Conservation (phyloP, 495 filamentous ascomycete genomes). For the Lepraria neglecta region DNA sequence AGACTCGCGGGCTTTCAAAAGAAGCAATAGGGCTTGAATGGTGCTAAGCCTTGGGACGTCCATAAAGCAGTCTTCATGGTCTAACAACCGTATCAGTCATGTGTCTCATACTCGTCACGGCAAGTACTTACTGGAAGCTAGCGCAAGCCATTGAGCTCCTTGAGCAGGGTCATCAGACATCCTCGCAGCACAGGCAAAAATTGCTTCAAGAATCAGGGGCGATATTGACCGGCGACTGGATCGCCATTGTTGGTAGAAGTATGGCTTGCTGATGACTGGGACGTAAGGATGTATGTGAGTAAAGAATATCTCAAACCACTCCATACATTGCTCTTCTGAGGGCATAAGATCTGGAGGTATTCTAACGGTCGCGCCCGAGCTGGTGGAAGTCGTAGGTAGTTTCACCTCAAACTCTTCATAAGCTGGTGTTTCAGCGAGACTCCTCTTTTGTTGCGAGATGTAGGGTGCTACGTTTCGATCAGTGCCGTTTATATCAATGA, state of each 20-base stretch:
- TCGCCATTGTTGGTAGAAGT: conserved; percentile 90
- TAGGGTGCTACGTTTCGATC: conserved; percentile 63
- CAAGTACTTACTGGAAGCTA: conserved; percentile 70
- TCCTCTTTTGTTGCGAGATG: conserved; percentile 68
- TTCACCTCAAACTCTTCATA: conserved; percentile 69
- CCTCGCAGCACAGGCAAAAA: conserved; percentile 88
- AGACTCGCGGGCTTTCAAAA: conserved; percentile 87
- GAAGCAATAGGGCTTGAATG: conserved; percentile 80
- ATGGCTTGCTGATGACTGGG: conserved; percentile 79
- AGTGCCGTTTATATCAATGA: conserved; percentile 22
- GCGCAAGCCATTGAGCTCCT: conserved; percentile 88
- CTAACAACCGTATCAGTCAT: conserved; percentile 40
- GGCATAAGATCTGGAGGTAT: conserved; percentile 96
- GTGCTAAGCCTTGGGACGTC: conserved; percentile 91
- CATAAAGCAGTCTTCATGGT: conserved; percentile 92
- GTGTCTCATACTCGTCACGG: background rate
- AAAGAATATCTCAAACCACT: conserved; percentile 93
- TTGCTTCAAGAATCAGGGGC: conserved; percentile 82
- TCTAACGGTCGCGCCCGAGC: conserved; percentile 67
- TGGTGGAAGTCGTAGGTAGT: conserved; percentile 59
- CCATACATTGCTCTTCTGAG: conserved; percentile 69
- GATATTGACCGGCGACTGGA: conserved; percentile 80
- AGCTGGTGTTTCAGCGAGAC: conserved; percentile 60
- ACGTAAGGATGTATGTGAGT: conserved; percentile 89
- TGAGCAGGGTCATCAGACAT: conserved; percentile 76